Base-by-base conservation (phyloP, 352 stramenopile genomes). In the Pythium volutum region DNA sequence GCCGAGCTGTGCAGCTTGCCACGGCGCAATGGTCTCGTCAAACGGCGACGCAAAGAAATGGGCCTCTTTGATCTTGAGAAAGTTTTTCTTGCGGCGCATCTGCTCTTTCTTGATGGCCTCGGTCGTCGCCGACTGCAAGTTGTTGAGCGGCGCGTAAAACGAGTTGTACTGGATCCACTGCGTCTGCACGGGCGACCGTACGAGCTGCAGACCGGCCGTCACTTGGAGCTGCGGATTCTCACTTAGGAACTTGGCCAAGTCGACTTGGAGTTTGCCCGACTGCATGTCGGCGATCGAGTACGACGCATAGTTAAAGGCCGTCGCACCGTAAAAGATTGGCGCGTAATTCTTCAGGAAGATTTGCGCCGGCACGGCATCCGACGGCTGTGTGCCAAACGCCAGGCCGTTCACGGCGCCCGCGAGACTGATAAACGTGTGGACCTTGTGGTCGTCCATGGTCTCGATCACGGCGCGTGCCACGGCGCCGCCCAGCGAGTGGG, bases 401-500 rank as follows among this genome's bases (percentile, higher is more conserved):
- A 77, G 59, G n/a, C 77, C 74, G 54, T 84, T 84, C 36, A 79
- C 73, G 2, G 71, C 69, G 1, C 77, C 75, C 0, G 72, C 74
- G 6, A 86, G 60, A 57, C 66, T 78, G 33, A 86, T 70, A 22
- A 83, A 61, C 39, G 61, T 66, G 48, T 74, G 62, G 22, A 83
- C 70, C 14, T 75, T 71, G 62, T 86, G 76, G 50, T 83, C 76
- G 55, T 86, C 66, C 74, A 81, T 81, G 38, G 78, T 62, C 43
- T 83, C 74, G n/a, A 81, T 64, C 14, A 86, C 73, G 8, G 66
- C 59, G 14, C 74, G 77, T 1, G 69, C 71, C 22, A 84, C 39
- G 1, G 66, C 55, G 0, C 77, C 77, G 7, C 74, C 77, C 12
- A 82, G 73, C 5, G 74, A 86, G 42, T 83, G 70, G 0, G 67